phyloP scores from a whole-genome alignment of 225 moss, liverwort and hornwort genomes.

The Marchantia polymorpha region DNA sequence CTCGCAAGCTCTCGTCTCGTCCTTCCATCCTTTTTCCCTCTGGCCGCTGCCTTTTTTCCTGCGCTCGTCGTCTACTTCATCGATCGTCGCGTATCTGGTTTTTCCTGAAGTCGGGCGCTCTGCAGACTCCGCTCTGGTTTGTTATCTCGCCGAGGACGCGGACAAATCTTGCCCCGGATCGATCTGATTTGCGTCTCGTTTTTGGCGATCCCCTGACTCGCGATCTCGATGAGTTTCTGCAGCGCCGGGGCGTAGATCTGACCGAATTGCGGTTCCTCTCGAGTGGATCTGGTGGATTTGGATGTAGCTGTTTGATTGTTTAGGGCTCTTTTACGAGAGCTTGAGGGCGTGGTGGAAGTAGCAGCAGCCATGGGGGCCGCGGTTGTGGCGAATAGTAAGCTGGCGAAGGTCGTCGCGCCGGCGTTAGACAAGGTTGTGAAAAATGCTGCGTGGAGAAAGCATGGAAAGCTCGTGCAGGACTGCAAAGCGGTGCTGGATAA shows the following conservation, averaged over 20 bases:
- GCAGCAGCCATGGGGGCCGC: constrained; percentile 49
- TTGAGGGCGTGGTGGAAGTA: background rate
- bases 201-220: background rate
- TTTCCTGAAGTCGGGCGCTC: background rate
- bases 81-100: background rate
- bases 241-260: background rate
- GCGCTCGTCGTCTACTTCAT: background rate
- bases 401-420: constrained; percentile 83
- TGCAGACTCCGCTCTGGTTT: background rate
- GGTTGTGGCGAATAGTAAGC: constrained; percentile 71
- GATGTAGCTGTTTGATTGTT: constrained; percentile 34
- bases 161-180: background rate
- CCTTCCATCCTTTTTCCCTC: background rate
- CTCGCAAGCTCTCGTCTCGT: background rate
- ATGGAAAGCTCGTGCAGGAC: constrained; percentile 93
- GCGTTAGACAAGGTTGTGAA: constrained; percentile 95
- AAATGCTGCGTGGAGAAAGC: constrained; percentile 97
- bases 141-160: background rate
- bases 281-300: constrained; percentile 33
- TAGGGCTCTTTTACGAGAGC: constrained; percentile 46
- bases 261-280: background rate
- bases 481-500: constrained; percentile 82
- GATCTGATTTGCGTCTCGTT: background rate
- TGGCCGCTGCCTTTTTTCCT: no score
- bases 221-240: background rate